Evolutionary conservation across 176 grass and related monocot species (phyloP).

Genomic region (Bolboschoenus planiculmis): DNA sequence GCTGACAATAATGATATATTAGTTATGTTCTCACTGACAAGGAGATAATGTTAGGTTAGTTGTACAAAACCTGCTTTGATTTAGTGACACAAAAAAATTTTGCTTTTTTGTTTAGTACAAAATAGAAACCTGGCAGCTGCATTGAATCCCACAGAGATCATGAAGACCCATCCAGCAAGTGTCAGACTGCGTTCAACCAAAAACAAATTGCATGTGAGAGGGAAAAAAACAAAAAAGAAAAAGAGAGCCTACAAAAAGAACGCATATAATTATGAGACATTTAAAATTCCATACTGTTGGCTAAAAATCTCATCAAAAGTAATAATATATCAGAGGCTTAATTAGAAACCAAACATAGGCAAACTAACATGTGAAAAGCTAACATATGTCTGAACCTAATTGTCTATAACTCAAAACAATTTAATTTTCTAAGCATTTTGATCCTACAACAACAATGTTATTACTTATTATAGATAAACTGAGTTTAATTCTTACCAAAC

Average conservation of each 20-base stretch:
- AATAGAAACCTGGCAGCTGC: conserved; percentile 55
- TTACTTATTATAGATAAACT: background rate
- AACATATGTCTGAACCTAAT: background rate
- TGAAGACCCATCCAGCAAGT: conserved; percentile 61
- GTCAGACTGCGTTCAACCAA: conserved; percentile 45
- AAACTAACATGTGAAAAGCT: background rate
- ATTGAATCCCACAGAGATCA: conserved; percentile 91
- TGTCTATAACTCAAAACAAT: background rate
- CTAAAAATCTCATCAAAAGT: background rate
- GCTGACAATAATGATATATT: background rate
- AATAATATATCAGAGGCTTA: background rate
- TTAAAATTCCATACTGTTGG: background rate
- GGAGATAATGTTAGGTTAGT: background rate
- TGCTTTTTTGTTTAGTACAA: background rate
- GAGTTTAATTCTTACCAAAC: conserved; percentile 18
- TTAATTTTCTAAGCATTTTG: background rate
- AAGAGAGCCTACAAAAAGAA: background rate
- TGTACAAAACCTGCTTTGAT: background rate
- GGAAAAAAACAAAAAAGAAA: background rate
- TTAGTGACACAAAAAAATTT: background rate
- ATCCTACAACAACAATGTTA: background rate
- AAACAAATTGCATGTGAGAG: background rate
- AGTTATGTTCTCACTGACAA: background rate
- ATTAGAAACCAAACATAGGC: background rate
- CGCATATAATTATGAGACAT: background rate